Percentiles rank a stretch among this genome's conserved stretches.
Evolutionary conservation across 768 basidiomycete genomes (phyloP).

Genomic region (Hygrophoropsis aurantiaca): DNA sequence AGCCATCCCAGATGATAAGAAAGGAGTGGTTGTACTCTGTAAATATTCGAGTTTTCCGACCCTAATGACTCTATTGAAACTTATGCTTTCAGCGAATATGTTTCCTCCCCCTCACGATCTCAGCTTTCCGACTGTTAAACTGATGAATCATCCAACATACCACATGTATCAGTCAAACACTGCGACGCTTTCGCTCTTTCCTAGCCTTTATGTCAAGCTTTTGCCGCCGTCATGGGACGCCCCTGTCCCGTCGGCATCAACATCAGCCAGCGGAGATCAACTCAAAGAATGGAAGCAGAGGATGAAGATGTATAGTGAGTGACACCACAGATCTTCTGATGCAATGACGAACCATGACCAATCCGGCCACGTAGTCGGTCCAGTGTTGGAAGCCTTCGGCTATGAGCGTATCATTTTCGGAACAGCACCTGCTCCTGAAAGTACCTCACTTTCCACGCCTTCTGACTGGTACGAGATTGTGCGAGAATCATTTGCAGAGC

Average conservation of each 20-base stretch:
- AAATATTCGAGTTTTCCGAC: slow-evolving; percentile 21
- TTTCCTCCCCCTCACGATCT: slow-evolving; percentile 79
- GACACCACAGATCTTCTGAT: slow-evolving; percentile 1
- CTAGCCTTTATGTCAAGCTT: slow-evolving; percentile 72
- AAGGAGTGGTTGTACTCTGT: slow-evolving; percentile 68
- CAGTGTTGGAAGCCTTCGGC: slow-evolving; percentile 83
- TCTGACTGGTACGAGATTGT: slow-evolving; percentile 83
- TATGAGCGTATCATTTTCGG: slow-evolving; percentile 83
- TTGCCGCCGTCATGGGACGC: slow-evolving; percentile 75
- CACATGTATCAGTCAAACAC: slow-evolving; percentile 69
- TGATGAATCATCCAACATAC: slow-evolving; percentile 78
- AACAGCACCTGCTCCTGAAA: slow-evolving; percentile 62
- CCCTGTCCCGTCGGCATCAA: slow-evolving; percentile 48
- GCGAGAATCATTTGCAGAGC: slow-evolving; percentile 73
- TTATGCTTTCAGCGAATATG: slow-evolving; percentile 57
- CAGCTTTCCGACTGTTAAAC: slow-evolving; percentile 68
- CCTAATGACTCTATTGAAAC: slow-evolving; percentile 1
- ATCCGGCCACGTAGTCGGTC: slow-evolving; percentile 54
- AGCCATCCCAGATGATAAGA: slow-evolving; percentile 38
- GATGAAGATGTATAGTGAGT: slow-evolving; percentile 86
- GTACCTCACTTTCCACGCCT: slow-evolving; percentile 46
- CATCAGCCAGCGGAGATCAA: slow-evolving; percentile 36
- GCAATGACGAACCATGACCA: slow-evolving; percentile 5
- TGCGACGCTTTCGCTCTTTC: slow-evolving; percentile 72
- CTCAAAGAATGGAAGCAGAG: slow-evolving; percentile 52